These are phyloP conservation scores for Silene coronaria DNA, from an alignment of 179 eudicot genomes.

Conservation along the genomic window DNA sequence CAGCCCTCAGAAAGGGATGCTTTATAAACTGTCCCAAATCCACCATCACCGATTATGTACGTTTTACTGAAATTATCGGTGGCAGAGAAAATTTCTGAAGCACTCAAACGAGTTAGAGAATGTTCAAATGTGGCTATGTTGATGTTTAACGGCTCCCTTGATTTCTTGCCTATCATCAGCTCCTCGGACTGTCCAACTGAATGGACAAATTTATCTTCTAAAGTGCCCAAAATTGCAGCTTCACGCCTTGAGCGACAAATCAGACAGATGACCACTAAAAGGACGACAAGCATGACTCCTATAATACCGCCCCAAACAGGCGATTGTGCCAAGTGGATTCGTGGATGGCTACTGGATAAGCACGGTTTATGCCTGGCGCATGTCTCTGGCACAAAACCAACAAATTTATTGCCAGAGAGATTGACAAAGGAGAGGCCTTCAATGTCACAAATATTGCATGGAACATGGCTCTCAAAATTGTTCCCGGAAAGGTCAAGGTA, in stretches of 20 bases:
- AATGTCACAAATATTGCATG: slow-evolving; percentile 55
- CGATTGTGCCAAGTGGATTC: slow-evolving; percentile 21
- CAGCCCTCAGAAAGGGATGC: slow-evolving; percentile 64
- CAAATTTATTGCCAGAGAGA: slow-evolving; percentile 58
- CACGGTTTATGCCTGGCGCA: slow-evolving; percentile 42
- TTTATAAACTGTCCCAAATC: slow-evolving; percentile 81
- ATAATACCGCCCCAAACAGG: slow-evolving; percentile 48
- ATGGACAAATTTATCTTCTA: slow-evolving; percentile 36
- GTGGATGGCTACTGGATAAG: slow-evolving; percentile 29
- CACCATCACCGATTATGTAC: slow-evolving; percentile 81
- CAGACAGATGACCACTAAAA: slow-evolving; percentile 35
- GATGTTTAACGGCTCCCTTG: slow-evolving; percentile 83
- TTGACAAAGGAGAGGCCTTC: slow-evolving; percentile 52
- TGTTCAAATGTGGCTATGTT: slow-evolving; percentile 88
- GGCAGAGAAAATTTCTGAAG: slow-evolving; percentile 61
- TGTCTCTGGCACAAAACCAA: slow-evolving; percentile 45
- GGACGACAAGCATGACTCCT: slow-evolving; percentile 34
- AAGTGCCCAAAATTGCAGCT: slow-evolving; percentile 25
- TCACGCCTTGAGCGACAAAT: slow-evolving; percentile 38
- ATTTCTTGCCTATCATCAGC: slow-evolving; percentile 43
- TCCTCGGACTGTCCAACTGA: slow-evolving; percentile 43
- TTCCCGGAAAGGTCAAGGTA: slow-evolving; percentile 76
- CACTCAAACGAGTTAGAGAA: slow-evolving; percentile 51
- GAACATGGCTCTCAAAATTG: slow-evolving; percentile 47
- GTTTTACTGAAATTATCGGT: slow-evolving; percentile 92